These are phyloP conservation scores for Cantharellus cinnabarinus DNA, from an alignment of 768 basidiomycete species.

Conservation along the genomic window DNA sequence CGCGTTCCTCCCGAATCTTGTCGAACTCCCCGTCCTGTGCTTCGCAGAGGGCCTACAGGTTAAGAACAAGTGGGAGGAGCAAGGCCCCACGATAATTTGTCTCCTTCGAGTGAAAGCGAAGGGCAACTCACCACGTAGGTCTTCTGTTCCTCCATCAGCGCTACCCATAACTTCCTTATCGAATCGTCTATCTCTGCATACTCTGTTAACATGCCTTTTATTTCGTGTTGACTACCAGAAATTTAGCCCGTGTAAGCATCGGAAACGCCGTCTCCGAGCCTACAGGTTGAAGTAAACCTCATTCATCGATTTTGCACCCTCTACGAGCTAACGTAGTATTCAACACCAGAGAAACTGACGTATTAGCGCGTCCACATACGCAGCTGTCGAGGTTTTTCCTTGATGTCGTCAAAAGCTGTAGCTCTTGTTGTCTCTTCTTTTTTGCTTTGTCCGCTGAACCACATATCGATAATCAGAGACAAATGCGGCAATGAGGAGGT, in stretches of 20 bases:
- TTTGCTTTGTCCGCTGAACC: background rate
- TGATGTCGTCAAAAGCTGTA: background rate
- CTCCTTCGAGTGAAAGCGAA: no score
- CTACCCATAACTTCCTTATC: background rate
- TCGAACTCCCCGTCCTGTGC: background rate
- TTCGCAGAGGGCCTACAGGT: background rate
- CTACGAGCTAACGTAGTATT: no score
- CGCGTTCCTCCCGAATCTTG: background rate
- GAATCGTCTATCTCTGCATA: background rate
- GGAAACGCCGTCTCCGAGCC: no score
- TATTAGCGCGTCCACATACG: background rate
- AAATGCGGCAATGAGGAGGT: background rate
- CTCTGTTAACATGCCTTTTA: background rate
- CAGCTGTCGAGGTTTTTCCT: background rate
- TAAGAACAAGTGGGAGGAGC: background rate
- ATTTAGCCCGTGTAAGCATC: background rate
- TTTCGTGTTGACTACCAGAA: background rate
- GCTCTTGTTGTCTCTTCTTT: conserved; percentile 1
- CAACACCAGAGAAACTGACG: background rate
- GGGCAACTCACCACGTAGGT: background rate
- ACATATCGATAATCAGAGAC: background rate
- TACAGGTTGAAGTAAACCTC: no score
- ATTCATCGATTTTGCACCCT: no score
- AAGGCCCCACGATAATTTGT: background rate
- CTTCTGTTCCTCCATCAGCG: background rate